phyloP scores from a whole-genome alignment of 805 yeast genomes.

The Clavispora carvajalis region DNA sequence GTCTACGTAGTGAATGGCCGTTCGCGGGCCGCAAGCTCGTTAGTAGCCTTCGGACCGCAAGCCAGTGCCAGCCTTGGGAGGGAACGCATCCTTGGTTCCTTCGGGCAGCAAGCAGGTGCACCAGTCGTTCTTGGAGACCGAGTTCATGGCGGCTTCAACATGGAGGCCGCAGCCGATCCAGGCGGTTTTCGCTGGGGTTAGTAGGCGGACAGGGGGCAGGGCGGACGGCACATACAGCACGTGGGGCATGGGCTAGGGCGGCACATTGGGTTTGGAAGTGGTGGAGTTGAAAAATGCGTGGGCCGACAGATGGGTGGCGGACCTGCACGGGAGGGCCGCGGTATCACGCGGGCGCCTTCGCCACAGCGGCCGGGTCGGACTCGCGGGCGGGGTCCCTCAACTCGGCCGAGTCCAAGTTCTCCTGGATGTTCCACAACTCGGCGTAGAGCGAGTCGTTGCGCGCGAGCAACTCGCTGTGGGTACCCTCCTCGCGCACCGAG shows the following conservation, averaged over 20 bases:
- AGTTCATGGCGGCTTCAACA: slow-evolving; percentile 43
- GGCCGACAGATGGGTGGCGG: background rate
- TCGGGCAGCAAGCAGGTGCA: slow-evolving; percentile 40
- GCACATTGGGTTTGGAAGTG: background rate
- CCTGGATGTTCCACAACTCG: slow-evolving; percentile 90
- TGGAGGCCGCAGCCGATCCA: slow-evolving; percentile 59
- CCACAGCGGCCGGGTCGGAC: too few species aligned
- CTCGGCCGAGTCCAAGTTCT: slow-evolving; percentile 58
- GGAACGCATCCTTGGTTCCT: slow-evolving; percentile 1
- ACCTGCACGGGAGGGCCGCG: slow-evolving; percentile 9
- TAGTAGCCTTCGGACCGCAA: background rate
- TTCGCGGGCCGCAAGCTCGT: too few species aligned
- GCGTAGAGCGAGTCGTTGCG: slow-evolving; percentile 60
- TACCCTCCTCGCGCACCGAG: slow-evolving; percentile 80
- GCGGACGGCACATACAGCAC: background rate
- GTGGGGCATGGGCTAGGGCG: background rate
- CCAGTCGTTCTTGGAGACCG: slow-evolving; percentile 42
- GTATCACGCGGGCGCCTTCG: too few species aligned
- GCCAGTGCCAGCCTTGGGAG: slow-evolving; percentile 2
- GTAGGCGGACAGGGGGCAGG: background rate
- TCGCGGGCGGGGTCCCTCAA: too few species aligned
- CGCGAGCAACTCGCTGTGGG: slow-evolving; percentile 61
- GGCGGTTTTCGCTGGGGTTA: slow-evolving; percentile 37
- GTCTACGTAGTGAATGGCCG: too few species aligned
- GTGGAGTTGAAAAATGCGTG: background rate